Evolutionary conservation across 805 yeast species (phyloP), one percentile per base, ranked within the genome.

Genomic region (Metschnikowia proteae): DNA sequence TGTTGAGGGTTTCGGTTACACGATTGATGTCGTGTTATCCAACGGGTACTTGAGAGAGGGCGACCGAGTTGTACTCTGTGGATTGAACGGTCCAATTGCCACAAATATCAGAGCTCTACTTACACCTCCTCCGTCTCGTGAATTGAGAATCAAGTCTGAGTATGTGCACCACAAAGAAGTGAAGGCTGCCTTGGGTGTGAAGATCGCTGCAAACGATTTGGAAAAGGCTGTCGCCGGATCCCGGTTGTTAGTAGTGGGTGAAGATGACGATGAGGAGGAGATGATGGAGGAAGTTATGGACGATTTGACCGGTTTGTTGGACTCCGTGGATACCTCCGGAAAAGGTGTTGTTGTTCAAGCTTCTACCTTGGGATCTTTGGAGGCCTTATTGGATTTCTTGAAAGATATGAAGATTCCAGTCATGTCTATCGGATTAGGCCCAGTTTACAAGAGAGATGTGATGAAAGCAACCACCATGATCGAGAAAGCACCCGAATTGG

Each of bases 141-240:
- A 94, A 69, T 75, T 94, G 70, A 90, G 99, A 72, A 79, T 94
- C 70, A 94, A 94, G 70, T 87, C 97, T n/a, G 96, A 89, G 58
- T 94, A 94, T 67, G 81, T 91, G 45, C 99, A 95, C 66, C 94
- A 89, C 73, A 94, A 94, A 67, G 96, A 92, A 72, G 98, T 94
- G 51, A 94, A 92, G 75, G 99, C 99, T 27, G 99, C 99, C 34
- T 79, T 94, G 59, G 99, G 99, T 81, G 97, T 94, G 49, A 91
- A 94, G 79, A 89, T 94, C 66, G 95, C 98, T 48, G 99, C 99
- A 36, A 88, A 88, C 65, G 99, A 94, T 66, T 81, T 94, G 59
- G 99, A 94, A 63, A 92, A 94, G 73, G 99, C 99, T 9, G 97
- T 94, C 65, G 97, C 99, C 41, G 99, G 99, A 74, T 94, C 99